A percentile compares a stretch with the other conserved stretches of the same genome.
Evolutionary conservation across 1,284 basidiomycete genomes (phyloP).

Genomic region (Apiotrichum domesticum): DNA sequence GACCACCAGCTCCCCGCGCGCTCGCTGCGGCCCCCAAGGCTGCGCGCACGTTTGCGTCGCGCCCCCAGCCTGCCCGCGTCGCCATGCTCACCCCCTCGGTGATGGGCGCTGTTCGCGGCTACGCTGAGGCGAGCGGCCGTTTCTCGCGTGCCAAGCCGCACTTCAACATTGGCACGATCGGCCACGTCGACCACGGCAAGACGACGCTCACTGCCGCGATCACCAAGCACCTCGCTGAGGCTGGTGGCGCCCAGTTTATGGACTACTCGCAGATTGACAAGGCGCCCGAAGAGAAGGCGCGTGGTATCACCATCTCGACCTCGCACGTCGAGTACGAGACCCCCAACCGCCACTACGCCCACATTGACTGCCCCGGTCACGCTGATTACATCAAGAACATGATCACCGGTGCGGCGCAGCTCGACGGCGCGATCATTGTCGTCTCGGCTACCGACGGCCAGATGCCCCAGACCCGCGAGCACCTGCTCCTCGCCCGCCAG

Average conservation of each 20-base stretch:
- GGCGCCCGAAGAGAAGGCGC: constrained; percentile 99
- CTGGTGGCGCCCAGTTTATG: constrained; percentile 83
- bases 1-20: constrained; percentile 9
- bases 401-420: constrained; percentile 99
- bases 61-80: constrained; percentile 10
- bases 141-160: constrained; percentile 85
- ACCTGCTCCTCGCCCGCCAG: constrained; percentile 93
- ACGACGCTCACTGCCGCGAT: constrained; percentile 98
- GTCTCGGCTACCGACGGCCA: constrained; percentile 98
- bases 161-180: constrained; percentile 95
- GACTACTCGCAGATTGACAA: constrained; percentile 99
- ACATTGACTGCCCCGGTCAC: constrained; percentile 90
- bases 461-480: constrained; percentile 99
- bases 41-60: constrained; percentile 10
- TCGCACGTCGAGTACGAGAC: constrained; percentile 98
- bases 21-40: constrained; percentile 8
- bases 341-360: constrained; percentile 84
- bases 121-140: constrained; percentile 60
- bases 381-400: constrained; percentile 83
- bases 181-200: constrained; percentile 86
- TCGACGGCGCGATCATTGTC: constrained; percentile 96
- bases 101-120: constrained; percentile 32
- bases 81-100: constrained; percentile 12
- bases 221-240: constrained; percentile 85
- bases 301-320: constrained; percentile 91